These are phyloP conservation scores for Didymella segeticola DNA, from an alignment of 2,329 filamentous ascomycete genomes.

Conservation along the genomic window DNA sequence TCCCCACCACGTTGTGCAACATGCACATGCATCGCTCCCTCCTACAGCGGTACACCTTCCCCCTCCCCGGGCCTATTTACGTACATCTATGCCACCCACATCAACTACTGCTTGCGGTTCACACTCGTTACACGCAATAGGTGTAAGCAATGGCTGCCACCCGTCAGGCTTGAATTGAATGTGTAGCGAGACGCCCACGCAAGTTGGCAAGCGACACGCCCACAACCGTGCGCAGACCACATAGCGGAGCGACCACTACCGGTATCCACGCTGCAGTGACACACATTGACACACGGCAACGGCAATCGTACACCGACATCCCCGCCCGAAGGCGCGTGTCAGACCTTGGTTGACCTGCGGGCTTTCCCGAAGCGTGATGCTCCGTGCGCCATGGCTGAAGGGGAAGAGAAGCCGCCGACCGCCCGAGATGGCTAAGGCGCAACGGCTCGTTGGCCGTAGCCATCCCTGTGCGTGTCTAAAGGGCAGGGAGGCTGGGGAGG, in stretches of 20 bases:
- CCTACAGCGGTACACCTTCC: neutral
- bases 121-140: constrained; percentile 1
- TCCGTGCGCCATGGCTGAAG: constrained; percentile 7
- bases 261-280: neutral
- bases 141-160: neutral
- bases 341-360: constrained; percentile 4
- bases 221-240: neutral
- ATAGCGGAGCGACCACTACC: constrained; percentile 2
- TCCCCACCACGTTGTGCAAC: constrained; percentile 4
- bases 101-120: neutral
- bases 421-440: constrained; percentile 2
- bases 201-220: neutral
- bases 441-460: constrained; percentile 12
- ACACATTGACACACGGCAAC: constrained; percentile 2
- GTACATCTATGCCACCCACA: neutral
- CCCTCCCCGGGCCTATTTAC: neutral
- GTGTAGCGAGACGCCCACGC: constrained; percentile 8
- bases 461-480: neutral
- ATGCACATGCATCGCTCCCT: constrained; percentile 7
- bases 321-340: constrained; percentile 6
- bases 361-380: constrained; percentile 10
- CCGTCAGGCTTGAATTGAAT: neutral
- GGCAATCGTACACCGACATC: neutral
- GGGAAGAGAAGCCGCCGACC: constrained; percentile 9
- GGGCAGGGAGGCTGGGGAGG: neutral